Evolutionary conservation across 2,329 filamentous ascomycete species (phyloP), one percentile per base, ranked within the genome.

Genomic region (Curvularia spicifera): DNA sequence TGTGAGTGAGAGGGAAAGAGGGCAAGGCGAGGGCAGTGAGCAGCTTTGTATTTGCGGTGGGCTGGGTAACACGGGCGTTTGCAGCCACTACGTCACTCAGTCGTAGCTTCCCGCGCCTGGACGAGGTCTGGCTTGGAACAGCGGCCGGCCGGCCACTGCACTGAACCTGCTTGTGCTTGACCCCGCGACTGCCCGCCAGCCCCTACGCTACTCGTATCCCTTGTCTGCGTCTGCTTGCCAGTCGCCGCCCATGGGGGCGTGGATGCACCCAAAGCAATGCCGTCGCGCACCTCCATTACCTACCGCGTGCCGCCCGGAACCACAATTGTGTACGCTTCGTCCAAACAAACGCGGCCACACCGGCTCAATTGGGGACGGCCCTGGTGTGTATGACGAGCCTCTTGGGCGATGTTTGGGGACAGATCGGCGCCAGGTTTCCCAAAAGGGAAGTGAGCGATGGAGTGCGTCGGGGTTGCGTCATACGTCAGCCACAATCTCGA

Each of bases 21-120:
- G 51, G 42, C 29, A 48, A 54, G 13, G 51, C 45, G 51, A 50
- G 57, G 53, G 48, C 50, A 45, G 57, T 60, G 55, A 53, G 52
- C 56, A 60, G 60, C 62, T 66, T 66, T 66, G 63, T 66, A 65
- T 63, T 64, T 61, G 57, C 42, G 59, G 7, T 40, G 47, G 62
- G 33, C 56, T 55, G 40, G 22, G 56, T 58, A 53, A 57, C 57
- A 53, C 47, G 56, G 40, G 51, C 51, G 58, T 56, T 62, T 64
- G 61, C 63, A 58, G 51, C 54, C 53, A 57, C 50, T 60, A 59
- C 57, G 56, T 58, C 56, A 58, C 56, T 58, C 20, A n/a, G 56
- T 58, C 56, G 56, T 58, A 58, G 56, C 42, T 51, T 58, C 46
- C 56, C 51, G 51, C 51, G 51, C 56, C 39, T 55, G 45, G 33